phyloP scores from a whole-genome alignment of 1,139 yeast species.

The Geotrichum bryndzae region DNA sequence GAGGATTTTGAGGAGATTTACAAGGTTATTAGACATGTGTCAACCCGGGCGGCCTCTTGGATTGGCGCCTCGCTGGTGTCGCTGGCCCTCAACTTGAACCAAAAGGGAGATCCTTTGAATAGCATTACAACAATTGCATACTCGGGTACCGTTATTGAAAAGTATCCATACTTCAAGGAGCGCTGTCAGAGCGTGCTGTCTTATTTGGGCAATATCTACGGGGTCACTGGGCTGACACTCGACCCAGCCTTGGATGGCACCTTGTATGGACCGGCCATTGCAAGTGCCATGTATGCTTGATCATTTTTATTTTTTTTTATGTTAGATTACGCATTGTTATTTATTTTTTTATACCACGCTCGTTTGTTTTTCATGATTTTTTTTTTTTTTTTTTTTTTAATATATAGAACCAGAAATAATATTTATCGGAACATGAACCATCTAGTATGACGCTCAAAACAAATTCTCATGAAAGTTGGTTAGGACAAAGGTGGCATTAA shows the following conservation, averaged over 20 bases:
- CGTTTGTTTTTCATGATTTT: background rate
- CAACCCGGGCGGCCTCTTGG: constrained; percentile 73
- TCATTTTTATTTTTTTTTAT: background rate
- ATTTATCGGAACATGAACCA: background rate
- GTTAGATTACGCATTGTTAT: background rate
- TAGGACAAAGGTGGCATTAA: background rate
- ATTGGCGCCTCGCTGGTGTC: constrained; percentile 74
- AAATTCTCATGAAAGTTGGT: background rate
- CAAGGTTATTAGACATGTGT: constrained; percentile 35
- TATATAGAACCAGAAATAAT: background rate
- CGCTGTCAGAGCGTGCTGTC: constrained; percentile 34
- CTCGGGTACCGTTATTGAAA: constrained; percentile 84
- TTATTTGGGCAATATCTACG: constrained; percentile 23
- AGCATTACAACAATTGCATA: constrained; percentile 53
- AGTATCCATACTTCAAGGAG: constrained; percentile 73
- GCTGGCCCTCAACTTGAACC: constrained; percentile 17
- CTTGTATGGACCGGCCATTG: constrained; percentile 32
- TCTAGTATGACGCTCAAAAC: background rate
- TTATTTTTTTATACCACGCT: background rate
- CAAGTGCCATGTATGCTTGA: constrained; percentile 28
- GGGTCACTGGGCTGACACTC: constrained; percentile 21
- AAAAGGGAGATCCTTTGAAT: constrained; percentile 27
- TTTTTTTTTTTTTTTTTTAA: background rate
- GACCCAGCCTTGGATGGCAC: constrained; percentile 28
- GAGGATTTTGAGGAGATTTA: background rate